phyloP scores from a whole-genome alignment of 106 monocot species.

The Apostasia shenzhenica region DNA sequence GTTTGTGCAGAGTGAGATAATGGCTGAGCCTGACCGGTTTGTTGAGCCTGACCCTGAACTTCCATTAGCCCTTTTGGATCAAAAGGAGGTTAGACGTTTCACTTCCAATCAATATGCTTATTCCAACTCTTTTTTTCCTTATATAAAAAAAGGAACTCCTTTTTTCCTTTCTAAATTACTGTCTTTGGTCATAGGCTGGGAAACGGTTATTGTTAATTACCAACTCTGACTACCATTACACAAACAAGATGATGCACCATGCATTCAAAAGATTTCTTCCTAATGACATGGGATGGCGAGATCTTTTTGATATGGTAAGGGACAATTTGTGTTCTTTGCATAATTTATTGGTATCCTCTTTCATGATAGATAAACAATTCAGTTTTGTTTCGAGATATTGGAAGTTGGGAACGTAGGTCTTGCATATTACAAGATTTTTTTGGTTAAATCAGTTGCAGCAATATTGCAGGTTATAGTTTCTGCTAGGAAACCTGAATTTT shows the following conservation, averaged over 20 bases:
- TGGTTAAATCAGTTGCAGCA: background rate
- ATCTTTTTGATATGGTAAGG: constrained; percentile 94
- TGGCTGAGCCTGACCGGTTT: constrained; percentile 84
- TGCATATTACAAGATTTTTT: background rate
- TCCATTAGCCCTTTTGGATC: constrained; percentile 93
- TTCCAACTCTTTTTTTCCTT: constrained; percentile 3
- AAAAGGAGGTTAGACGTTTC: constrained; percentile 69
- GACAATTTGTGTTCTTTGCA: background rate
- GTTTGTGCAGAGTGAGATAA: constrained; percentile 78
- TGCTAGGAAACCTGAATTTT: constrained; percentile 99
- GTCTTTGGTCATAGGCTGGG: constrained; percentile 60
- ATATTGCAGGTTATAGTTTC: constrained; percentile 80
- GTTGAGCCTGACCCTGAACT: constrained; percentile 93
- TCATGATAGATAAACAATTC: background rate
- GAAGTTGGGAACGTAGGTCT: background rate
- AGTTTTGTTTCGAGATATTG: background rate
- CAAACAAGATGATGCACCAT: constrained; percentile 99
- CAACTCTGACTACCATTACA: constrained; percentile 95
- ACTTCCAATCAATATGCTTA: background rate
- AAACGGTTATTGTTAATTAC: constrained; percentile 78
- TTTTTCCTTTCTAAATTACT: constrained; percentile 2
- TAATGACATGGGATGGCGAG: constrained; percentile 90
- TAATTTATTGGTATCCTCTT: background rate
- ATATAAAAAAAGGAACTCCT: background rate
- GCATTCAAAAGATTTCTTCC: constrained; percentile 93